A percentile compares a stretch with the other conserved stretches of the same genome.
Conservation (phyloP, 2,329 filamentous ascomycete genomes). For the Blumeria graminis region DNA sequence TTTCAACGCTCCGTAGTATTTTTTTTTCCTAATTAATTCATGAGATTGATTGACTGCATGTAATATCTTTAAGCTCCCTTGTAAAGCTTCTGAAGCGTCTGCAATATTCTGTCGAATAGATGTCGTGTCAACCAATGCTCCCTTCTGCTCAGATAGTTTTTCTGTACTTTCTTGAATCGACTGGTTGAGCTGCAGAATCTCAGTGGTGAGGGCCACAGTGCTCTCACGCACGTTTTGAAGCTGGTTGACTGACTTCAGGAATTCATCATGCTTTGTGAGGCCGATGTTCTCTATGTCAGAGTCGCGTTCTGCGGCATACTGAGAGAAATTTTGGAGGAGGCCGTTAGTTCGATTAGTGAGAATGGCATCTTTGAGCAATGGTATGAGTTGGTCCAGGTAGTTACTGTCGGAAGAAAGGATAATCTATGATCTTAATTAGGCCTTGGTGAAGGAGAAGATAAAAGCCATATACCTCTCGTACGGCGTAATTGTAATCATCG, state of each 20-base stretch:
- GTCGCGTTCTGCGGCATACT: slow-evolving; percentile 71
- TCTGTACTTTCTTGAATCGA: slow-evolving; percentile 90
- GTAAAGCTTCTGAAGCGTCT: slow-evolving; percentile 68
- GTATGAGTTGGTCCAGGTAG: slow-evolving; percentile 87
- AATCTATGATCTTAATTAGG: slow-evolving; percentile 32
- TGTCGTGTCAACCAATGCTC: slow-evolving; percentile 74
- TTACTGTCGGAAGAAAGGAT: slow-evolving; percentile 79
- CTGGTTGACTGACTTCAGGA: slow-evolving; percentile 79
- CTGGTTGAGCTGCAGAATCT: slow-evolving; percentile 80
- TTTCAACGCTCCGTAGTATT: slow-evolving; percentile 83
- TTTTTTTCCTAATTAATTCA: slow-evolving; percentile 75
- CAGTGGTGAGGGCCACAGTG: slow-evolving; percentile 65
- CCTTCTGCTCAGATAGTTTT: slow-evolving; percentile 83
- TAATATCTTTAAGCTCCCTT: slow-evolving; percentile 77
- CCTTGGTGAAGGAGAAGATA: background rate
- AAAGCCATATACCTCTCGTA: slow-evolving; percentile 11
- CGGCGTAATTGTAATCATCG: slow-evolving; percentile 14
- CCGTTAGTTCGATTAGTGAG: slow-evolving; percentile 46
- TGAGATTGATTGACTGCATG: slow-evolving; percentile 86
- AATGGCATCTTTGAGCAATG: slow-evolving; percentile 75
- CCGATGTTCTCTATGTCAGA: slow-evolving; percentile 84
- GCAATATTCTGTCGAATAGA: slow-evolving; percentile 88
- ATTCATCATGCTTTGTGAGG: slow-evolving; percentile 89
- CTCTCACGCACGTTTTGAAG: slow-evolving; percentile 80
- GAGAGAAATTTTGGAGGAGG: slow-evolving; percentile 53